These are phyloP conservation scores for Berkeleyomyces rouxiae DNA, from an alignment of 2,329 filamentous ascomycete genomes.

Conservation along the genomic window DNA sequence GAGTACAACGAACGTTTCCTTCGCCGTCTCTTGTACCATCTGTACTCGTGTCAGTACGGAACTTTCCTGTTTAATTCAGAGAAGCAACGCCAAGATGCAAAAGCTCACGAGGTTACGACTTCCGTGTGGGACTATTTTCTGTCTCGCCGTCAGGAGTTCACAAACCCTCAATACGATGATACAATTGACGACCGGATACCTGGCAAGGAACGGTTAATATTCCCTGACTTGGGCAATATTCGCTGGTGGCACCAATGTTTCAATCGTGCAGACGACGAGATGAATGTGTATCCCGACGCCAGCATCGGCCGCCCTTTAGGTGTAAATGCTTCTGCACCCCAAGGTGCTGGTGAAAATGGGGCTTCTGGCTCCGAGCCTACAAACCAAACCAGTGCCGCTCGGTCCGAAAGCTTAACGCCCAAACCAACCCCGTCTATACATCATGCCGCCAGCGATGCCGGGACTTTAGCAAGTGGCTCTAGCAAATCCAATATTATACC, in stretches of 20 bases:
- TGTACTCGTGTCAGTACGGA: conserved; percentile 91
- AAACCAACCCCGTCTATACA: conserved; percentile 17
- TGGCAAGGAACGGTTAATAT: conserved; percentile 67
- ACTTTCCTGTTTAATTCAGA: conserved; percentile 94
- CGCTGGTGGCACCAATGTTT: conserved; percentile 90
- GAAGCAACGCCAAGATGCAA: conserved; percentile 61
- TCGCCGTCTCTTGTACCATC: conserved; percentile 73
- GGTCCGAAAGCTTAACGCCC: background rate
- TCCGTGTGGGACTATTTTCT: conserved; percentile 97
- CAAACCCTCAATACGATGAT: conserved; percentile 62
- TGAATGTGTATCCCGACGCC: conserved; percentile 56
- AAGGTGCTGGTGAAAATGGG: background rate
- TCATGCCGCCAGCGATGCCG: conserved; percentile 18
- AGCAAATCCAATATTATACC: background rate
- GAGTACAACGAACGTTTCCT: conserved; percentile 95
- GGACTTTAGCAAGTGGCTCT: background rate
- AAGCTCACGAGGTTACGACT: conserved; percentile 52
- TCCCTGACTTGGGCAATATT: conserved; percentile 61
- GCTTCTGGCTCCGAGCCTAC: conserved; percentile 24
- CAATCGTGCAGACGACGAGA: conserved; percentile 72
- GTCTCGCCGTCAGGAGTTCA: conserved; percentile 61
- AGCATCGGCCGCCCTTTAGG: conserved; percentile 1
- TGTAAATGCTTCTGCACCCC: background rate
- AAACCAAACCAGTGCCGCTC: background rate
- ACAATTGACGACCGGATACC: conserved; percentile 62